A percentile compares a stretch with the other conserved stretches of the same genome.
Evolutionary conservation across 371 early-diverging fungal species (phyloP).

Genomic region (Mycotypha africana): DNA sequence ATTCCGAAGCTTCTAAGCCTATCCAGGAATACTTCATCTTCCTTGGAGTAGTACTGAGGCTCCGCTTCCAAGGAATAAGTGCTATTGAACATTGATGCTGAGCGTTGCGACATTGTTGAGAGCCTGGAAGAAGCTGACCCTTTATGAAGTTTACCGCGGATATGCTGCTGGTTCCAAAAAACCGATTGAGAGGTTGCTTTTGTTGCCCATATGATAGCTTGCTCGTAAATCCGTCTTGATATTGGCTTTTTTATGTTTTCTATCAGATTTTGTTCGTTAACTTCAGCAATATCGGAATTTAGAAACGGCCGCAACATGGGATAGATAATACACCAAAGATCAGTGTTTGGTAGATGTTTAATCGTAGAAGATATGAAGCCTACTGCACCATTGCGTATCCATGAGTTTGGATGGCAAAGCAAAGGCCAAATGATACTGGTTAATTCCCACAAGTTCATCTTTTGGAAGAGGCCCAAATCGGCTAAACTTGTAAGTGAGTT

Average conservation of each 20-base stretch:
- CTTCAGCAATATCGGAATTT: conserved; percentile 56
- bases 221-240: conserved; percentile 54
- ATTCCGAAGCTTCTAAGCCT: conserved; percentile 68
- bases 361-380: conserved; percentile 68
- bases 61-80: conserved; percentile 4
- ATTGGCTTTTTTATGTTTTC: conserved; percentile 65
- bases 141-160: too few relatives aligned
- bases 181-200: conserved; percentile 44
- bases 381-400: conserved; percentile 77
- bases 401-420: conserved; percentile 78
- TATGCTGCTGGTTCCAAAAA: conserved; percentile 49
- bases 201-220: conserved; percentile 56
- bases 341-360: conserved; percentile 64
- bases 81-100: neutral
- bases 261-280: conserved; percentile 56
- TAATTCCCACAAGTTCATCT: conserved; percentile 72
- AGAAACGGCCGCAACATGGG: conserved; percentile 72
- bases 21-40: conserved; percentile 52
- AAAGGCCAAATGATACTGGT: conserved; percentile 65
- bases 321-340: conserved; percentile 76
- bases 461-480: conserved; percentile 81
- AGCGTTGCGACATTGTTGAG: neutral
- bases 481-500: conserved; percentile 75
- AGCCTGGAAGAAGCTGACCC: neutral
- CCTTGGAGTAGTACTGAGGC: conserved; percentile 32